These are phyloP conservation scores for Aureobasidium vineae DNA, from an alignment of 2,329 filamentous ascomycete species.

Conservation along the genomic window DNA sequence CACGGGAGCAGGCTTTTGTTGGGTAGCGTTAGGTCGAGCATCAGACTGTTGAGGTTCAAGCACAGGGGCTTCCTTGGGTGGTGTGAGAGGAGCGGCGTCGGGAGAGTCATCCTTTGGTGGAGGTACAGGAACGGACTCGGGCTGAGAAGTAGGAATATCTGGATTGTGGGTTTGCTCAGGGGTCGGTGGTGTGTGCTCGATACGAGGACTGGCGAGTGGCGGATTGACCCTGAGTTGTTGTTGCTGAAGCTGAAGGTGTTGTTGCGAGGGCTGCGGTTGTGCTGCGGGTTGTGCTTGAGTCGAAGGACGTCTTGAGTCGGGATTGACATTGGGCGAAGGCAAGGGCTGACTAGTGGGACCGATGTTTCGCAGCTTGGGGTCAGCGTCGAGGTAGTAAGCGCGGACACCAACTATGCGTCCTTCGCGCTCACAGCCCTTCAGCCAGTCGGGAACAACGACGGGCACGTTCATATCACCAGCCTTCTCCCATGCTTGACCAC, in stretches of 20 bases:
- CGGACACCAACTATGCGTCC: constrained; percentile 91
- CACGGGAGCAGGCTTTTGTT: constrained; percentile 5
- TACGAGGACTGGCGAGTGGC: constrained; percentile 45
- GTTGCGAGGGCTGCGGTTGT: constrained; percentile 21
- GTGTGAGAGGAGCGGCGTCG: constrained; percentile 33
- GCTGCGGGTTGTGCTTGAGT: constrained; percentile 6
- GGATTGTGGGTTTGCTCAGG: constrained; percentile 42
- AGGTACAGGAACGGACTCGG: constrained; percentile 32
- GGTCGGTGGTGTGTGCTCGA: constrained; percentile 53
- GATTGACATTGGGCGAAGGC: constrained; percentile 25
- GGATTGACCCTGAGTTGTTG: constrained; percentile 35
- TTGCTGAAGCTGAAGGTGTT: constrained; percentile 31
- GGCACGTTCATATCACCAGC: constrained; percentile 97
- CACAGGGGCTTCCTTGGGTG: constrained; percentile 36
- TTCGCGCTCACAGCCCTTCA: constrained; percentile 92
- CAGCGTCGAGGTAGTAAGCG: constrained; percentile 92
- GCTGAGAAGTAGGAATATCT: constrained; percentile 25
- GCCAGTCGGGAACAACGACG: constrained; percentile 94
- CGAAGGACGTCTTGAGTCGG: constrained; percentile 2
- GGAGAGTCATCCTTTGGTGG: constrained; percentile 33
- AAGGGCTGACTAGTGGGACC: constrained; percentile 39
- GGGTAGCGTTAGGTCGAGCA: background rate
- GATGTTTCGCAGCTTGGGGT: constrained; percentile 60
- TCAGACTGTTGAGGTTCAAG: constrained; percentile 30
- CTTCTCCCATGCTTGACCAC: constrained; percentile 90